A percentile compares a stretch with the other conserved stretches of the same genome.
phyloP scores from a whole-genome alignment of 176 grass and related monocot species.

The Saccharum officinarum region DNA sequence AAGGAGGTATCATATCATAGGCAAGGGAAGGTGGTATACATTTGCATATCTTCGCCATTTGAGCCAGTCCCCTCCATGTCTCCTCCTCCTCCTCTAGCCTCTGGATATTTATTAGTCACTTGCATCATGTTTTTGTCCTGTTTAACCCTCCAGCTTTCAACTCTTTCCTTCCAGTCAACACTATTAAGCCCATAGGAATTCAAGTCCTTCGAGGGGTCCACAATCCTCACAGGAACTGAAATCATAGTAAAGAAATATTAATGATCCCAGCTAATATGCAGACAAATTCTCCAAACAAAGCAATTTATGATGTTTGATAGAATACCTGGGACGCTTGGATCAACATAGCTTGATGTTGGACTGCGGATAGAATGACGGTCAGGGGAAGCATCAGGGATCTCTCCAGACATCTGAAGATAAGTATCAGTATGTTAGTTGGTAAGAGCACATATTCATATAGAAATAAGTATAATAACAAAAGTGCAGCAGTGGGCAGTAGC shows the following conservation, averaged over 20 bases:
- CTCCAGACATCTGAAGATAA: slow-evolving; percentile 76
- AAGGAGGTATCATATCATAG: slow-evolving; percentile 1
- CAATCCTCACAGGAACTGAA: slow-evolving; percentile 99
- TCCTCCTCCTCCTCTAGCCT: slow-evolving; percentile 86
- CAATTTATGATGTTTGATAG: slow-evolving; percentile 17
- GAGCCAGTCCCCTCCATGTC: slow-evolving; percentile 98
- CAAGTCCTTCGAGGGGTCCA: slow-evolving; percentile 97
- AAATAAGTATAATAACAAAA: slow-evolving; percentile 2
- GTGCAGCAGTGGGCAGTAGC: neutral
- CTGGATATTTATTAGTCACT: slow-evolving; percentile 81
- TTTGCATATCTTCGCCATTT: slow-evolving; percentile 99
- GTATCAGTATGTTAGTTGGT: slow-evolving; percentile 13
- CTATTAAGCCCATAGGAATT: slow-evolving; percentile 92
- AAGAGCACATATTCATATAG: slow-evolving; percentile 1
- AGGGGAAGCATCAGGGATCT: slow-evolving; percentile 92
- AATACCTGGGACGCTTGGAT: slow-evolving; percentile 96
- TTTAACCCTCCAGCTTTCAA: slow-evolving; percentile 95
- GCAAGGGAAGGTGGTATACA: slow-evolving; percentile 49
- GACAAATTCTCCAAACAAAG: neutral
- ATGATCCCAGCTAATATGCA: neutral
- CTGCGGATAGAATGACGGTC: slow-evolving; percentile 98
- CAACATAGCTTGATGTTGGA: slow-evolving; percentile 87
- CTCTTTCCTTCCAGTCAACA: slow-evolving; percentile 99
- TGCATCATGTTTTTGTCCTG: slow-evolving; percentile 98
- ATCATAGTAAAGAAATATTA: slow-evolving; percentile 42